These are phyloP conservation scores for Hericium coralloides DNA, from an alignment of 768 basidiomycete species.

Conservation along the genomic window DNA sequence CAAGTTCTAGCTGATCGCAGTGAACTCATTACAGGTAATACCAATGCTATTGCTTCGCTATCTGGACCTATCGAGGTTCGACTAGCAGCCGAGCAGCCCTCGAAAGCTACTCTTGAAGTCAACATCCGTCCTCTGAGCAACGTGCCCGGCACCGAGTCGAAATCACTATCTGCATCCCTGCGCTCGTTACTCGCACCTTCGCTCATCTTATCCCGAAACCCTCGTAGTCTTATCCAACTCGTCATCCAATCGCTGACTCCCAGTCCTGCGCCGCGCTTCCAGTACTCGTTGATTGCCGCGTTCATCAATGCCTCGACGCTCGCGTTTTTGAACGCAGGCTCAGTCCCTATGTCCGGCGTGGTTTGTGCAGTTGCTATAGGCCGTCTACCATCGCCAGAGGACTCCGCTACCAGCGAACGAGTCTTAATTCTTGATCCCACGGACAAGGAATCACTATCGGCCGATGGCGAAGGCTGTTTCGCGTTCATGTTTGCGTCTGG, in stretches of 20 bases:
- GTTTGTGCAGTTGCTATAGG: conserved; percentile 61
- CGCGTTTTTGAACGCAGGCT: conserved; percentile 60
- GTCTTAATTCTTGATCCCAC: conserved; percentile 44
- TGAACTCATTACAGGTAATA: conserved; percentile 24
- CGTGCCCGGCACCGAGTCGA: conserved; percentile 63
- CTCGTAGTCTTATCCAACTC: conserved; percentile 70
- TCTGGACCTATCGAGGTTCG: conserved; percentile 79
- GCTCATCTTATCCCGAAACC: conserved; percentile 56
- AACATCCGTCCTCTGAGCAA: conserved; percentile 59
- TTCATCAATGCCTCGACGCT: conserved; percentile 64
- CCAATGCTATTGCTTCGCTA: conserved; percentile 52
- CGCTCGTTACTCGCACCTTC: conserved; percentile 50
- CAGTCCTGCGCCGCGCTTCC: conserved; percentile 6
- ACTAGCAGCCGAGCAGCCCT: conserved; percentile 57
- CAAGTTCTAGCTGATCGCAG: background rate
- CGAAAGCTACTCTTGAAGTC: conserved; percentile 69
- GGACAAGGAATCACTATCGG: conserved; percentile 28
- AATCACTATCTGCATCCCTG: conserved; percentile 45
- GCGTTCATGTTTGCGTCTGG: conserved; percentile 39
- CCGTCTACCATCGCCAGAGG: conserved; percentile 15
- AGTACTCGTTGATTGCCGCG: conserved; percentile 38
- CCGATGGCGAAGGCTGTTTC: conserved; percentile 52
- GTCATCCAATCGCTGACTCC: conserved; percentile 54
- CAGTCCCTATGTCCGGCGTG: conserved; percentile 68
- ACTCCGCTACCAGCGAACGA: conserved; percentile 10